Base-by-base conservation (phyloP, 192 early-diverging fungal species). In the Backusella australiensis region DNA sequence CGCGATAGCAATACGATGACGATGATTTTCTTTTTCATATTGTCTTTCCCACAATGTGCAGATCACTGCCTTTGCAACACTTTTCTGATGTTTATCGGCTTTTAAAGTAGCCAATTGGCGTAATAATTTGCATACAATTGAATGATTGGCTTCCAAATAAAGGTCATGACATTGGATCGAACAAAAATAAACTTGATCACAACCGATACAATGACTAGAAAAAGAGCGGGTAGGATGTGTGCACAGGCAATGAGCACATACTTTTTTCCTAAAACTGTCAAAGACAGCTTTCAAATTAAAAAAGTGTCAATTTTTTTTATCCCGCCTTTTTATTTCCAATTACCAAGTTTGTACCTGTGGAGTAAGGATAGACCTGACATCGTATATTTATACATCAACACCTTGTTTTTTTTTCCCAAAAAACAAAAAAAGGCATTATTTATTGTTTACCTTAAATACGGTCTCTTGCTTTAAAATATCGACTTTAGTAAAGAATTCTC, bases 161-260 rank as follows among this genome's bases (percentile, higher is more conserved):
- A 75, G 52, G 1, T 77, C 76, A 29, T 72, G 78, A 63, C 91
- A 92, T 14, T 63, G 46, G 21, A 63, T 53, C n/a, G 86, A 87
- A 75, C 88, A 90, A 67, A 84, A 87, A 69, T 88, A 91, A 8
- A 91, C 81, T 65, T 88, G 86, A 75, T 91, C 89, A 77, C 92
- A 93, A 21, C 80, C 75, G 39, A 75, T 70, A 76, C 92, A 92
- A 19, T 88, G 86, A 12, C 79, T 49, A 34, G 82, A 76, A 67
- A 91, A 89, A 4, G 81, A 72, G n/a, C 79, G 77, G 3, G 78
- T 79, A 49, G 84, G 81, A 41, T 88, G 88, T 23, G 86, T 83
- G 65, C 82, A 85, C 7, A 92, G 80, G 77, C 91, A 92, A 29
- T 85, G 77, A 6, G 86, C 87, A 79, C 91, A 92, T 65, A 91